Conservation (phyloP, 495 filamentous ascomycete species). For the Tetracladium setigerum region DNA sequence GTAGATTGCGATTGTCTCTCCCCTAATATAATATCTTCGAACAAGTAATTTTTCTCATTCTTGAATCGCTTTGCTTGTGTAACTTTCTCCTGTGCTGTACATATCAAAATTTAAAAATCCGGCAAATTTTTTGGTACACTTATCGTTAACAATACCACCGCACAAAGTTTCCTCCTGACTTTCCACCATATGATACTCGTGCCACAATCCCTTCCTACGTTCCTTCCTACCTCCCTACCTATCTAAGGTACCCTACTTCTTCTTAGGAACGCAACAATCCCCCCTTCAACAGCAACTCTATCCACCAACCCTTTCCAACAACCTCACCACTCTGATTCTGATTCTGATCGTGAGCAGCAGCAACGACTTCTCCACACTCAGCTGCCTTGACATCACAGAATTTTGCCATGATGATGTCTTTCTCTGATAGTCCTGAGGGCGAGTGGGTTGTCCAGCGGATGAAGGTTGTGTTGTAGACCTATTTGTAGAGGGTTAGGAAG, state of each 20-base stretch:
- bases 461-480: constrained; percentile 54
- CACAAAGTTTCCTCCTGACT: not conserved
- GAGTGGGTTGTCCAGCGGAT: constrained; percentile 72
- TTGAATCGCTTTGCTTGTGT: too few relatives aligned
- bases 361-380: constrained; percentile 38
- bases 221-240: not conserved
- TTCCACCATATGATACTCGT: constrained; percentile 3
- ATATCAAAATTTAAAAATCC: too few relatives aligned
- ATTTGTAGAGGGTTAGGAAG: not conserved
- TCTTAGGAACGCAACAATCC: constrained; percentile 42
- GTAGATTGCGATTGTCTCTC: too few relatives aligned
- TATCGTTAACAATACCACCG: too few relatives aligned
- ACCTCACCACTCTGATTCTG: not conserved
- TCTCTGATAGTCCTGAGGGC: constrained; percentile 59
- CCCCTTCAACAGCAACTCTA: constrained; percentile 27
- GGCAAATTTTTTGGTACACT: too few relatives aligned
- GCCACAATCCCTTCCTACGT: not conserved
- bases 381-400: constrained; percentile 55
- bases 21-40: too few relatives aligned
- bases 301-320: constrained; percentile 26
- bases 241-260: constrained; percentile 5
- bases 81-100: too few relatives aligned
- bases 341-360: not conserved
- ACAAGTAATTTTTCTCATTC: too few relatives aligned
- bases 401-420: constrained; percentile 57